Evolutionary conservation across 1,284 basidiomycete species (phyloP).

Genomic region (Puccinia sorghi): DNA sequence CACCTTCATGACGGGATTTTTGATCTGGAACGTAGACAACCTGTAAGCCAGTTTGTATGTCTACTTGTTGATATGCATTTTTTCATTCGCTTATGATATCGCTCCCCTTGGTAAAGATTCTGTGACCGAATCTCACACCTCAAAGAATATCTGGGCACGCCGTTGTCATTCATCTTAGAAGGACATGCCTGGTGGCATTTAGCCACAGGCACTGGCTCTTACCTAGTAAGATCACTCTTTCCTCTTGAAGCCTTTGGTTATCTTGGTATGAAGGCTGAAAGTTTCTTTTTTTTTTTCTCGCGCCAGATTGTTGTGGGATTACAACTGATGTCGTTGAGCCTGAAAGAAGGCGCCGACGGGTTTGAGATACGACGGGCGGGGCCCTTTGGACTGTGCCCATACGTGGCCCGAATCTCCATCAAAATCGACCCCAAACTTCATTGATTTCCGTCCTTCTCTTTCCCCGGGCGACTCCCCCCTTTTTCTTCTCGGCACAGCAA

Average conservation of each 20-base stretch:
- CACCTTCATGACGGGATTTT: slow-evolving; percentile 60
- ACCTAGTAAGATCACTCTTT: slow-evolving; percentile 48
- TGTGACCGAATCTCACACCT: slow-evolving; percentile 51
- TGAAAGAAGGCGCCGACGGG: slow-evolving; percentile 47
- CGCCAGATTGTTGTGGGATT: slow-evolving; percentile 36
- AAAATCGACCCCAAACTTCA: slow-evolving; percentile 37
- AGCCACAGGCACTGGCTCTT: slow-evolving; percentile 62
- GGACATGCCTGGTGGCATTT: slow-evolving; percentile 63
- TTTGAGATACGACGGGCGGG: slow-evolving; percentile 21
- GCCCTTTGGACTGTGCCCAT: slow-evolving; percentile 30
- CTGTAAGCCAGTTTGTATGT: slow-evolving; percentile 55
- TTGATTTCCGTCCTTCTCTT: not conserved
- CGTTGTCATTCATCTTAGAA: slow-evolving; percentile 51
- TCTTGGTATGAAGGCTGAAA: not conserved
- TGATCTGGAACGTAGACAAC: slow-evolving; percentile 64
- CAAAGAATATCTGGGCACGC: slow-evolving; percentile 54
- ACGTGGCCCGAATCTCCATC: slow-evolving; percentile 32
- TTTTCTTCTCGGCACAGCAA: no score
- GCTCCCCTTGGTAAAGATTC: no score
- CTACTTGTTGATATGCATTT: slow-evolving; percentile 52
- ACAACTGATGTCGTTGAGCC: slow-evolving; percentile 33
- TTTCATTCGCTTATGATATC: no score
- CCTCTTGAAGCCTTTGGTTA: not conserved
- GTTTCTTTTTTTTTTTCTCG: not conserved
- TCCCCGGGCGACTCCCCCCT: not conserved